These are phyloP conservation scores for Adansonia rubrostipa DNA, from an alignment of 441 rosid species.

Conservation along the genomic window DNA sequence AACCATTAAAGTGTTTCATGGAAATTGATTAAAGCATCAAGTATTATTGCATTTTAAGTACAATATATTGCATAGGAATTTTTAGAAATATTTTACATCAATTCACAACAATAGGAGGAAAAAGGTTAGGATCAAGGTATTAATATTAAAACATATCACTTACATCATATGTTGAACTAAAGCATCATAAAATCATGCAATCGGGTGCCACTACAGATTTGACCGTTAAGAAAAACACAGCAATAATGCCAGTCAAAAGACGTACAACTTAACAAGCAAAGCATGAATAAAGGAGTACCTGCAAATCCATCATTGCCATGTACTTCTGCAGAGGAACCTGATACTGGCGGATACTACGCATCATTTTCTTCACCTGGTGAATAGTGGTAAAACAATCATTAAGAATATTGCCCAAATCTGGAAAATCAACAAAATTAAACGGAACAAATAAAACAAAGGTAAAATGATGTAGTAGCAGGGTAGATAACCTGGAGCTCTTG, in stretches of 20 bases:
- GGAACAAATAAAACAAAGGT: neutral
- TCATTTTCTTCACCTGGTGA: slow-evolving; percentile 72
- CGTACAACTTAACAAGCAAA: neutral
- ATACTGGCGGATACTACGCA: slow-evolving; percentile 82
- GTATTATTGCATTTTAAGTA: neutral
- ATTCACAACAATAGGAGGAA: neutral
- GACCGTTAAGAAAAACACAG: no score
- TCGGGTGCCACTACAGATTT: neutral
- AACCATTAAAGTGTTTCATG: neutral
- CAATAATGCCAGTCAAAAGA: neutral
- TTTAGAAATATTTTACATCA: neutral
- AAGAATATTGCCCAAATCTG: neutral
- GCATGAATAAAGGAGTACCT: slow-evolving; percentile 42
- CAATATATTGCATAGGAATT: neutral
- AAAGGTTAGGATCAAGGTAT: slow-evolving; percentile 1
- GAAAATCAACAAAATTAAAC: neutral
- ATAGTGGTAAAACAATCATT: neutral
- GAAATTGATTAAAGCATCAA: neutral
- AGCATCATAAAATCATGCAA: neutral
- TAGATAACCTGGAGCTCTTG: slow-evolving; percentile 83
- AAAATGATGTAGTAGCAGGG: neutral
- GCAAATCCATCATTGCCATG: slow-evolving; percentile 96
- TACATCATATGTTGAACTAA: neutral
- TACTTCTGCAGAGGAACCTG: slow-evolving; percentile 89
- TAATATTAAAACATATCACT: slow-evolving; percentile 8